A percentile compares a stretch with the other conserved stretches of the same genome.
phyloP scores from a whole-genome alignment of 352 stramenopile genomes.

The Phytophthora tubulina region DNA sequence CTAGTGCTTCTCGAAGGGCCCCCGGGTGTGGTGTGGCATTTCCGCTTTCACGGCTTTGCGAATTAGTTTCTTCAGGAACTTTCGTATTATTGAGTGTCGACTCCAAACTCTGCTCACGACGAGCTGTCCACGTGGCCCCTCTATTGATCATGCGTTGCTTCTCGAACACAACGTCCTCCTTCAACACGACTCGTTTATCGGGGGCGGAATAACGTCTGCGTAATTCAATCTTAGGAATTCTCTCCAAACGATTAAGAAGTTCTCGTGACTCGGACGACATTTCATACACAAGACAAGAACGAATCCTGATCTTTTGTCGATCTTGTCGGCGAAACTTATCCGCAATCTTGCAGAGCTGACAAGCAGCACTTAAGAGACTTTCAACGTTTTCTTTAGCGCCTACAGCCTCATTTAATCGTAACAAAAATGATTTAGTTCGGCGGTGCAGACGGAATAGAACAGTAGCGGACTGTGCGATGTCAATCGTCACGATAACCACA shows the following conservation, averaged over 20 bases:
- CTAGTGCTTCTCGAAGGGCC: conserved; percentile 23
- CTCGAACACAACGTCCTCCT: not conserved
- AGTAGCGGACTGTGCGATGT: conserved; percentile 22
- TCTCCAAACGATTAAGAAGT: conserved; percentile 17
- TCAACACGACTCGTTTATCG: not conserved
- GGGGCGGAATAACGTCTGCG: not conserved
- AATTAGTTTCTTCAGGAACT: too few species aligned
- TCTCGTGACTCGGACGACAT: not conserved
- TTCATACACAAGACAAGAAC: conserved; percentile 13
- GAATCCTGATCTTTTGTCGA: conserved; percentile 16
- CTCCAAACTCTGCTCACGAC: not conserved
- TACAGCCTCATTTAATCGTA: not conserved
- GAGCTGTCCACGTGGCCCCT: conserved; percentile 2
- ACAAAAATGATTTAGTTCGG: conserved; percentile 5
- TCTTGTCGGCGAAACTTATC: conserved; percentile 21
- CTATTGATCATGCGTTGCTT: conserved; percentile 4
- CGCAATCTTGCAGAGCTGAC: not conserved
- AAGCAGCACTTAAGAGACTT: conserved; percentile 4
- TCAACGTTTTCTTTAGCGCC: not conserved
- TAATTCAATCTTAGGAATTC: not conserved
- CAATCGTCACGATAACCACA: conserved; percentile 34
- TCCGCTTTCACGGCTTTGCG: too few species aligned
- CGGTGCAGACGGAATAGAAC: conserved; percentile 27
- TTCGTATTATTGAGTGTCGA: too few species aligned
- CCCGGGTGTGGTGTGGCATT: not conserved